phyloP scores from a whole-genome alignment of 108 stramenopile species.

The Cyclotella kingstonii region DNA sequence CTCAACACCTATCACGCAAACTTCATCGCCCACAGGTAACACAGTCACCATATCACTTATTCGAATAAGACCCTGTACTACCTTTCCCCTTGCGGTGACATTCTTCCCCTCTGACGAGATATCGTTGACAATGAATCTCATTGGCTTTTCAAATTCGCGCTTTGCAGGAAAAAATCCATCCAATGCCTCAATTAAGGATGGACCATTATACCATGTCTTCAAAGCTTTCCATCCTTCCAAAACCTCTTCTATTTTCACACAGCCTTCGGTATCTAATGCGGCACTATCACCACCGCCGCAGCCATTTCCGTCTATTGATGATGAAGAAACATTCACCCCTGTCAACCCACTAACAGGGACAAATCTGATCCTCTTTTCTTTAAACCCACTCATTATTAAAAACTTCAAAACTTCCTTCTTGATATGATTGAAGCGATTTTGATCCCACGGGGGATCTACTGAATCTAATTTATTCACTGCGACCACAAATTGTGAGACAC shows the following conservation, averaged over 20 bases:
- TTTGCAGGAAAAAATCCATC: slow-evolving; percentile 48
- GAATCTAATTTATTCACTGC: slow-evolving; percentile 88
- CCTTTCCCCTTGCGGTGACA: slow-evolving; percentile 66
- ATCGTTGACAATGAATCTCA: slow-evolving; percentile 55
- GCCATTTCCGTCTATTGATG: neutral
- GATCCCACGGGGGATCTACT: slow-evolving; percentile 54
- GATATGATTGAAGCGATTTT: slow-evolving; percentile 60
- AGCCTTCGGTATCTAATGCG: too few species aligned
- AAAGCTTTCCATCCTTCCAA: slow-evolving; percentile 31
- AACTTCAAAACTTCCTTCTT: slow-evolving; percentile 40
- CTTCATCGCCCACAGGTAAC: slow-evolving; percentile 81
- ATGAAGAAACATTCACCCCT: slow-evolving; percentile 53
- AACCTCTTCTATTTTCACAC: slow-evolving; percentile 9
- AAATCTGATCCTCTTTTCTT: slow-evolving; percentile 44
- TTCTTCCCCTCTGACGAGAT: slow-evolving; percentile 77
- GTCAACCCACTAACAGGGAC: slow-evolving; percentile 70
- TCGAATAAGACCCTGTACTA: slow-evolving; percentile 76
- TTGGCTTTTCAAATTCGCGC: slow-evolving; percentile 48
- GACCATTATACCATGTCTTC: slow-evolving; percentile 69
- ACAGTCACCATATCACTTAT: slow-evolving; percentile 67
- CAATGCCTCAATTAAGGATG: slow-evolving; percentile 63
- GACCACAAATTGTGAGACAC: slow-evolving; percentile 78
- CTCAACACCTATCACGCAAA: slow-evolving; percentile 61
- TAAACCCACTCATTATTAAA: slow-evolving; percentile 49
- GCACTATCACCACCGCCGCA: neutral